phyloP scores from a whole-genome alignment of 164 flowering plant species.

The Piper longum region DNA sequence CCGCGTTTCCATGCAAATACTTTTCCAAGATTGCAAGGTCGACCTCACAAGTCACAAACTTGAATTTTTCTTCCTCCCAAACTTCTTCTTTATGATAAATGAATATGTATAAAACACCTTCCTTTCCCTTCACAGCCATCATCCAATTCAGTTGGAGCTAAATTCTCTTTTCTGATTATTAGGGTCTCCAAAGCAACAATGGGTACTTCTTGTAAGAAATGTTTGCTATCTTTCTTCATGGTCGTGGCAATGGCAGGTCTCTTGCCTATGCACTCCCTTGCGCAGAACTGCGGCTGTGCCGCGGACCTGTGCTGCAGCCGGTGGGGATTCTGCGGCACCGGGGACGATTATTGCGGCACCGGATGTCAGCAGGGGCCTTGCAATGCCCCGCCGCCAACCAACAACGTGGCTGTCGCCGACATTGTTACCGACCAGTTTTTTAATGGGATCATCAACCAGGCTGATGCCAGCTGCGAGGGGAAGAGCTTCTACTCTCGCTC shows the following conservation, averaged over 20 bases:
- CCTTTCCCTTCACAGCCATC: too few species aligned
- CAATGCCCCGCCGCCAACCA: conserved; percentile 6
- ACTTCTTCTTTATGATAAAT: too few species aligned
- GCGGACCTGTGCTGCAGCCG: conserved; percentile 10
- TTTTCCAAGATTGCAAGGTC: too few species aligned
- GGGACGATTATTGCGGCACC: conserved; percentile 22
- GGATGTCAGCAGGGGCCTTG: conserved; percentile 22
- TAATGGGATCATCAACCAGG: conserved; percentile 24
- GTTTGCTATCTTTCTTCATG: too few species aligned
- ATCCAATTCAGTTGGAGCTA: too few species aligned
- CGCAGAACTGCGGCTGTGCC: conserved; percentile 10
- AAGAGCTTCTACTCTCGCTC: conserved; percentile 35
- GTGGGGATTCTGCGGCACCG: conserved; percentile 10
- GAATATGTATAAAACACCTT: too few species aligned
- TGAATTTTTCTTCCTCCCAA: too few species aligned
- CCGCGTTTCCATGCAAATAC: too few species aligned
- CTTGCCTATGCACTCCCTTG: conserved; percentile 2
- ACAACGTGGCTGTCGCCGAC: conserved; percentile 17
- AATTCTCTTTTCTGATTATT: too few species aligned
- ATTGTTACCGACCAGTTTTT: conserved; percentile 35
- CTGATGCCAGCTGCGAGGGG: conserved; percentile 30
- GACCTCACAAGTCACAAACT: too few species aligned
- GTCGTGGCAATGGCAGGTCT: not conserved
- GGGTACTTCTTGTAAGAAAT: too few species aligned
- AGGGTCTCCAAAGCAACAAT: too few species aligned